A percentile compares a stretch with the other conserved stretches of the same genome.
These are phyloP conservation scores for Penicillium sp. DNA, from an alignment of 2,329 filamentous ascomycete species.

Conservation along the genomic window DNA sequence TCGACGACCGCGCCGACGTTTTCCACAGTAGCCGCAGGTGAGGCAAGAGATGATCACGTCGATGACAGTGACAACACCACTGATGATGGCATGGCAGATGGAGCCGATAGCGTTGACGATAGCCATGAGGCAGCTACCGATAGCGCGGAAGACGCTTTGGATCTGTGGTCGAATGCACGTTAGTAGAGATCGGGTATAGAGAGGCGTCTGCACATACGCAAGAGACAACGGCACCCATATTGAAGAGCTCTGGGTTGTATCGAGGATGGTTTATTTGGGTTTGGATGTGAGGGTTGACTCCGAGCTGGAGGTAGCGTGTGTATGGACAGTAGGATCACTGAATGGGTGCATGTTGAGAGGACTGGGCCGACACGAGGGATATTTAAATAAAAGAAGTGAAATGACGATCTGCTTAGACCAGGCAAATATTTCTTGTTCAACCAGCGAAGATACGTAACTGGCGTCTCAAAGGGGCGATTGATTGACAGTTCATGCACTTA, in stretches of 20 bases:
- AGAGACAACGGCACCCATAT: constrained; percentile 81
- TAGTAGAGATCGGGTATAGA: constrained; percentile 21
- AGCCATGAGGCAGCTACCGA: constrained; percentile 68
- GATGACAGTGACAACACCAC: constrained; percentile 65
- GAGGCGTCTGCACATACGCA: constrained; percentile 65
- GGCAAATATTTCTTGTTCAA: background rate
- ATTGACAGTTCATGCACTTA: constrained; percentile 15
- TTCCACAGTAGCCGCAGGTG: constrained; percentile 46
- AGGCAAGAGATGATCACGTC: constrained; percentile 69
- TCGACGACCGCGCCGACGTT: constrained; percentile 30
- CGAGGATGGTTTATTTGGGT: constrained; percentile 15
- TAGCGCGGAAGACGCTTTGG: constrained; percentile 60
- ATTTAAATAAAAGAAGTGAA: constrained; percentile 8
- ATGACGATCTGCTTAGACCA: constrained; percentile 1
- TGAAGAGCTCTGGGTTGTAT: constrained; percentile 34
- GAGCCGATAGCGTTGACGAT: constrained; percentile 67
- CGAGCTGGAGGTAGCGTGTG: constrained; percentile 34
- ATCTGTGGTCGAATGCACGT: constrained; percentile 49
- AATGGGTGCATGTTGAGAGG: constrained; percentile 30
- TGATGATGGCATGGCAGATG: constrained; percentile 68
- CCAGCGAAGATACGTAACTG: constrained; percentile 19
- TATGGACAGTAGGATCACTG: constrained; percentile 29
- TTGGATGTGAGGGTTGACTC: constrained; percentile 12
- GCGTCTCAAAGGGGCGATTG: constrained; percentile 20
- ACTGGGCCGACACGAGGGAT: background rate